phyloP scores from a whole-genome alignment of 2,329 filamentous ascomycete species.

The Clonostachys rhizophaga region DNA sequence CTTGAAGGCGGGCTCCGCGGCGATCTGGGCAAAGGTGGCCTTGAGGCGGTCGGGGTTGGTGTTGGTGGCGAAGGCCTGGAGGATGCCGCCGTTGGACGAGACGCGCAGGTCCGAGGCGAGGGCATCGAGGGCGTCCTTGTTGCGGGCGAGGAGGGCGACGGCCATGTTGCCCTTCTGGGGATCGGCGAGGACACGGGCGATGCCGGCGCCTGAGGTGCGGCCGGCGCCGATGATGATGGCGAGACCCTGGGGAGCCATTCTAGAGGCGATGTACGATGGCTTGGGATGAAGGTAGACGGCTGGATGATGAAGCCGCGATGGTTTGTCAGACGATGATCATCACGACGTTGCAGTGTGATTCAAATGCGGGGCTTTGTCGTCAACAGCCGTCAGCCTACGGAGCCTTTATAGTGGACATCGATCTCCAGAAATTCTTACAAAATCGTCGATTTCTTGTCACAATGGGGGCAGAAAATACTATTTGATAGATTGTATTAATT shows the following conservation, averaged over 20 bases:
- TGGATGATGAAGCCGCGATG: no score
- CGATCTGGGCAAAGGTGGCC: slow-evolving; percentile 42
- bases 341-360: no score
- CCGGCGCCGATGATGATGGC: slow-evolving; percentile 47
- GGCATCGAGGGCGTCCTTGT: slow-evolving; percentile 44
- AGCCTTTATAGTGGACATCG: no score
- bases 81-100: slow-evolving; percentile 50
- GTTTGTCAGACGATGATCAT: no score
- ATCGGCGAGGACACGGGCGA: slow-evolving; percentile 36
- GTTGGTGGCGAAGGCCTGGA: slow-evolving; percentile 41
- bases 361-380: no score
- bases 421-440: no score
- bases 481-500: no score
- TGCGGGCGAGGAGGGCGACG: slow-evolving; percentile 40
- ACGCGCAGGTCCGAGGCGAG: slow-evolving; percentile 57
- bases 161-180: slow-evolving; percentile 48
- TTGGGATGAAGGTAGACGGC: no score
- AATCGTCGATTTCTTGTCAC: no score
- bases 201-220: slow-evolving; percentile 45
- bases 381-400: no score
- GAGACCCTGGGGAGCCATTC: slow-evolving; percentile 40
- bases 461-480: no score
- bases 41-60: slow-evolving; percentile 48
- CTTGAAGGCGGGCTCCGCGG: slow-evolving; percentile 37
- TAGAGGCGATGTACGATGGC: not conserved